Evolutionary conservation across 2,329 filamentous ascomycete species (phyloP), one percentile per base, ranked within the genome.

Genomic region (Botryotinia convoluta): DNA sequence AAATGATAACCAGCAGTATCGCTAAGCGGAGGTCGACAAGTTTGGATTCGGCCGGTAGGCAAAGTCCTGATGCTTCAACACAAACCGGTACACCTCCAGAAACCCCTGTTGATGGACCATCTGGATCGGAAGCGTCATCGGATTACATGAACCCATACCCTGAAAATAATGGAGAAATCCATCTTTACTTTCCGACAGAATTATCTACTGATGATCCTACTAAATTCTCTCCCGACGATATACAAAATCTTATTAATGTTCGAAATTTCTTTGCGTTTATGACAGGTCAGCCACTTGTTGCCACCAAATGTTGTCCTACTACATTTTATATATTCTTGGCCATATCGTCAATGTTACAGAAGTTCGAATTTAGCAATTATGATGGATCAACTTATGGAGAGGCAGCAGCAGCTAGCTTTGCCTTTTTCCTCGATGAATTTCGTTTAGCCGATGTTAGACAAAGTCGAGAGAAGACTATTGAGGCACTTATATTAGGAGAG

Each of bases 401-500:
- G 69, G 85, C 86, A 2, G 88, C 89, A 1, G 85, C 90, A 63
- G 84, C 89, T 26, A 91, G 90, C 80, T 94, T 95, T 77, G 86
- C 89, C 74, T 89, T 88, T 78, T 97, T 94, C 79, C 89, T 95
- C 74, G 91, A 95, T 64, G 92, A 96, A 81, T 85, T 94, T 74
- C 87, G 86, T 32, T 84, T 98, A 45, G 92, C 89, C 4, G 95
- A 98, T 82, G 91, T 97, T 64, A 87, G 94, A 72, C 85, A 88
- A 74, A 97, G 93, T 80, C 88, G 92, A 39, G 94, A 97, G 80
- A 97, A 96, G 86, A 97, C 93, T 0, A 86, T 98, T 37, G 94
- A 98, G 82, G 93, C 91, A 0, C 87, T 98, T 64, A 87, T 98
- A n/a, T 85, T 99, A 18, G 95, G 93, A 72, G 95, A 99, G 83